Percentiles rank a stretch among this genome's conserved stretches.
phyloP scores from a whole-genome alignment of 1,139 yeast genomes.

The Taiozyma sp. region DNA sequence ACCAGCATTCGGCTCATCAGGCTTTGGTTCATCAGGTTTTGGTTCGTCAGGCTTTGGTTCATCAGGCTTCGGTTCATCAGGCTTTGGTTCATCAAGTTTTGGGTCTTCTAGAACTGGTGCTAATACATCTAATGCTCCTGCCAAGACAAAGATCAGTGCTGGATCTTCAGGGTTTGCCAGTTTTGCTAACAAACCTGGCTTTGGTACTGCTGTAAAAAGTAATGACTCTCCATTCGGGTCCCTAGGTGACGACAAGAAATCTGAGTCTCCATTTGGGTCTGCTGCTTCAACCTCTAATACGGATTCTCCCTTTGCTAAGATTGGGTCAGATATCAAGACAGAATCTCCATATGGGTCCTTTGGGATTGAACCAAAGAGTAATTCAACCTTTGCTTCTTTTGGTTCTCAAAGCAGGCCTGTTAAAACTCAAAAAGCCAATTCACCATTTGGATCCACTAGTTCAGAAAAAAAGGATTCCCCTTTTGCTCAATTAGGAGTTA shows the following conservation, averaged over 20 bases:
- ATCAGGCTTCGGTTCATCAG: conserved; percentile 1
- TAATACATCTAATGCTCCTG: background rate
- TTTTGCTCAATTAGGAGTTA: conserved; percentile 3
- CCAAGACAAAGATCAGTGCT: background rate
- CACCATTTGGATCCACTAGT: background rate
- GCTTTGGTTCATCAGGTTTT: conserved; percentile 10
- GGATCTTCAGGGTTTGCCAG: background rate
- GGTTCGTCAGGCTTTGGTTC: conserved; percentile 1
- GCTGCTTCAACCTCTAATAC: background rate
- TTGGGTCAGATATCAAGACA: conserved; percentile 1
- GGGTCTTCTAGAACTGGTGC: conserved; percentile 9
- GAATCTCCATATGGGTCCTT: conserved; percentile 11
- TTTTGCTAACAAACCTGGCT: background rate
- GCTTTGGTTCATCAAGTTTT: conserved; percentile 2
- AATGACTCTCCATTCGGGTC: conserved; percentile 5
- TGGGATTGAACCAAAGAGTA: conserved; percentile 3
- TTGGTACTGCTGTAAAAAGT: conserved; percentile 1
- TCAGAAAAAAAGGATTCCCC: conserved; percentile 4
- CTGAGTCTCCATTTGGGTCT: conserved; percentile 11
- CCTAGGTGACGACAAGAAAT: background rate
- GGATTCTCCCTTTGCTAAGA: conserved; percentile 2
- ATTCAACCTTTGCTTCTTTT: conserved; percentile 1
- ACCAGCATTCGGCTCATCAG: conserved; percentile 4
- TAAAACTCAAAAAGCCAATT: background rate
- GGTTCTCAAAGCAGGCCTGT: conserved; percentile 1